These are phyloP conservation scores for Tetrapyrgos nigripes DNA, from an alignment of 1,284 basidiomycete species.

Conservation along the genomic window DNA sequence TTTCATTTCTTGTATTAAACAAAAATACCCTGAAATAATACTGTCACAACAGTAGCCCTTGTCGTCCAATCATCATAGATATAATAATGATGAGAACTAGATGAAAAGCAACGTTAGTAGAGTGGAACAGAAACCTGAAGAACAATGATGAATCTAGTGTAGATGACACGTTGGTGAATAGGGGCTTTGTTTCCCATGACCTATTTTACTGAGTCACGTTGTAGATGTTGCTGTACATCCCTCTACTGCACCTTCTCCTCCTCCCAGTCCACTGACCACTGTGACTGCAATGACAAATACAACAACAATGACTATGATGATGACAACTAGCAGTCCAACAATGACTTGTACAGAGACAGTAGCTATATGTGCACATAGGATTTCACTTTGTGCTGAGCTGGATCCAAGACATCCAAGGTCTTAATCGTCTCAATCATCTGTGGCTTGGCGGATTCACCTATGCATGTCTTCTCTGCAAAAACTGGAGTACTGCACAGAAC, in stretches of 20 bases:
- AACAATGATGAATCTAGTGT: too few relatives aligned
- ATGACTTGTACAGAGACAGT: too few relatives aligned
- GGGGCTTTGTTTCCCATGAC: too few relatives aligned
- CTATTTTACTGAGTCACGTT: too few relatives aligned
- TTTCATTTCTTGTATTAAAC: too few relatives aligned
- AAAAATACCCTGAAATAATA: too few relatives aligned
- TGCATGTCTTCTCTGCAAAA: constrained; percentile 86
- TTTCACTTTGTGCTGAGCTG: constrained; percentile 50
- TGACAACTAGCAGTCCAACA: constrained; percentile 23
- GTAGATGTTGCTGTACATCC: constrained; percentile 66
- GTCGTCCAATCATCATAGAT: too few relatives aligned
- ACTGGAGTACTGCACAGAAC: constrained; percentile 83
- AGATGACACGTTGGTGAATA: too few relatives aligned
- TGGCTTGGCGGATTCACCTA: constrained; percentile 87
- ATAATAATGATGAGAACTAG: too few relatives aligned
- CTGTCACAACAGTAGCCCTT: too few relatives aligned
- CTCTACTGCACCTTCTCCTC: constrained; percentile 70
- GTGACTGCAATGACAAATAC: not conserved
- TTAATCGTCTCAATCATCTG: constrained; percentile 83
- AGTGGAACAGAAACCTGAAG: too few relatives aligned
- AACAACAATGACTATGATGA: constrained; percentile 25
- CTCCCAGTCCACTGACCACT: constrained; percentile 36
- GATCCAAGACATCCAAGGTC: constrained; percentile 14
- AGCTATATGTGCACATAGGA: constrained; percentile 73
- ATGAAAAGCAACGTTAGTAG: too few relatives aligned